phyloP scores from a whole-genome alignment of 192 early-diverging fungal species.

The Backusella morwellensis region DNA sequence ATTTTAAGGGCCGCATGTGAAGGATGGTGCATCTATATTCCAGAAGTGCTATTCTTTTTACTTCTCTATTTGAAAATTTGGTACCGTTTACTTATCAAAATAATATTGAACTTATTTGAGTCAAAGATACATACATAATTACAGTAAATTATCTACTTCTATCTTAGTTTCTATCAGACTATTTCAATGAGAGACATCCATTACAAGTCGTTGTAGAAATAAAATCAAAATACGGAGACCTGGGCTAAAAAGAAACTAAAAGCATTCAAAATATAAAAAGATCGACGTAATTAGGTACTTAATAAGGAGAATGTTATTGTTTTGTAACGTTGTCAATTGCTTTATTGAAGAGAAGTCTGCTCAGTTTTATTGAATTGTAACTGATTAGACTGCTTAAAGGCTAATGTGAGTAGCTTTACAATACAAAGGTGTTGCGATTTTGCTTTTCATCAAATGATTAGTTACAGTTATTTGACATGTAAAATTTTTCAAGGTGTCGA shows the following conservation, averaged over 20 bases:
- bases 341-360: neutral
- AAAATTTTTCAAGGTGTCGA: neutral
- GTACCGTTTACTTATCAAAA: neutral
- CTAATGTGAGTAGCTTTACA: neutral
- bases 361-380: neutral
- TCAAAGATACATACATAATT: neutral
- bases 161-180: neutral
- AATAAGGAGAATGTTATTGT: neutral
- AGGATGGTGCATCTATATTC: neutral
- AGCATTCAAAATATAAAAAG: neutral
- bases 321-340: neutral
- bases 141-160: neutral
- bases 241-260: slow-evolving; percentile 1
- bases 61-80: neutral
- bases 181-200: neutral
- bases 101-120: neutral
- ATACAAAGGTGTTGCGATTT: neutral
- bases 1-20: neutral
- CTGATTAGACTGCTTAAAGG: neutral
- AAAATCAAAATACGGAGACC: neutral
- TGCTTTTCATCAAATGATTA: neutral
- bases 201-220: neutral
- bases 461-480: neutral
- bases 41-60: neutral
- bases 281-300: neutral